phyloP scores from a whole-genome alignment of 495 filamentous ascomycete genomes.

The Aspergillus wentii region DNA sequence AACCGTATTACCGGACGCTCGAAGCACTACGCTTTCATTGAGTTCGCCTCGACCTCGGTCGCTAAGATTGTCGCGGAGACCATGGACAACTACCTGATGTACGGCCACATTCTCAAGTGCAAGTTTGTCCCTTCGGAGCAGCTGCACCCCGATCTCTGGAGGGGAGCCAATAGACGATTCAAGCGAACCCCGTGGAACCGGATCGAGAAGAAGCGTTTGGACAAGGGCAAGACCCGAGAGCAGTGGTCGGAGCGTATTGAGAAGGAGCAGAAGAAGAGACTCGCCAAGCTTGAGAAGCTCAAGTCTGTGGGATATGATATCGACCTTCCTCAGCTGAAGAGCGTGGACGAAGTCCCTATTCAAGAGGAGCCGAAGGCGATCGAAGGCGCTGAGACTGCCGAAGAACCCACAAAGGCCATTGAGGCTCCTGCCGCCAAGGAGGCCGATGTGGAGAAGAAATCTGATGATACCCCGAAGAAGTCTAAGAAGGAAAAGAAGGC shows the following conservation, averaged over 20 bases:
- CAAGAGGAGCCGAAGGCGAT: conserved; percentile 28
- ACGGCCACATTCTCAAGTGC: conserved; percentile 86
- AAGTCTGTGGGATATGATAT: conserved; percentile 83
- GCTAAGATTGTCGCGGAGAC: conserved; percentile 86
- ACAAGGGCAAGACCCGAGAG: conserved; percentile 63
- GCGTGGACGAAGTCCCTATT: conserved; percentile 52
- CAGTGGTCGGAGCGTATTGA: conserved; percentile 69
- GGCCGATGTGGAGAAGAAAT: conserved; percentile 20
- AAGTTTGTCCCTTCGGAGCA: conserved; percentile 70
- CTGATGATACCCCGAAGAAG: conserved; percentile 34
- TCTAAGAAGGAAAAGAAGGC: conserved; percentile 32
- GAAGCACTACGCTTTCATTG: conserved; percentile 91
- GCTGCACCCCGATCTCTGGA: conserved; percentile 75
- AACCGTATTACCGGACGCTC: conserved; percentile 82
- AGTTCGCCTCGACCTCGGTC: conserved; percentile 73
- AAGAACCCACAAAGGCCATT: conserved; percentile 24
- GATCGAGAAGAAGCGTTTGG: conserved; percentile 68
- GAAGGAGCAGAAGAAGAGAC: conserved; percentile 64
- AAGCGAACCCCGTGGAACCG: conserved; percentile 82
- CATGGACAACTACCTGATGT: conserved; percentile 97
- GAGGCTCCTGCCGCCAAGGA: conserved; percentile 21
- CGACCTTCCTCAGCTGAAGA: conserved; percentile 67
- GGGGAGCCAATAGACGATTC: conserved; percentile 82
- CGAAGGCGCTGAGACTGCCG: conserved; percentile 22
- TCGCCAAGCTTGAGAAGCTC: conserved; percentile 63